phyloP scores from a whole-genome alignment of 2,329 filamentous ascomycete species.

The Exophiala xenobiotica region DNA sequence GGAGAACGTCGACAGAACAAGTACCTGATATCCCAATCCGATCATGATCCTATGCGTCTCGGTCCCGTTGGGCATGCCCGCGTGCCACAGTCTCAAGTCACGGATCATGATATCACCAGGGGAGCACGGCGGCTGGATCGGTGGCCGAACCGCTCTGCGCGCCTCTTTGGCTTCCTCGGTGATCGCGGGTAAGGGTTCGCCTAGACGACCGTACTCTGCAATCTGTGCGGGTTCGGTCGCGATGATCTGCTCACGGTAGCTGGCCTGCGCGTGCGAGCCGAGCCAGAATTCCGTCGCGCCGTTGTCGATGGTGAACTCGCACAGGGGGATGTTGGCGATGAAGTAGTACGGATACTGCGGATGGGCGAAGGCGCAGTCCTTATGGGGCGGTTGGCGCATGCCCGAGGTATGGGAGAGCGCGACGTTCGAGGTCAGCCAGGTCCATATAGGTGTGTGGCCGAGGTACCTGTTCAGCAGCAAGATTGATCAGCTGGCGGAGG shows the following conservation, averaged over 20 bases:
- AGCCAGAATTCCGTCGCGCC: slow-evolving; percentile 46
- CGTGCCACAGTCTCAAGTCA: slow-evolving; percentile 36
- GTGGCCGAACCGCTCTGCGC: slow-evolving; percentile 31
- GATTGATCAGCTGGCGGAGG: too few species aligned
- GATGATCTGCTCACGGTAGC: slow-evolving; percentile 35
- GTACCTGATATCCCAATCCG: slow-evolving; percentile 9
- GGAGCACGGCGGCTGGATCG: slow-evolving; percentile 30
- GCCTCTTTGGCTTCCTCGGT: slow-evolving; percentile 24
- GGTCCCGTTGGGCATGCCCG: slow-evolving; percentile 37
- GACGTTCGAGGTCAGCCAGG: slow-evolving; percentile 44
- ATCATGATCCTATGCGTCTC: slow-evolving; percentile 34
- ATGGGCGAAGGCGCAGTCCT: slow-evolving; percentile 40
- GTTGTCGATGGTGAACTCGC: slow-evolving; percentile 37
- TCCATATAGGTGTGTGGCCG: slow-evolving; percentile 42
- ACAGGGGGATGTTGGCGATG: slow-evolving; percentile 43
- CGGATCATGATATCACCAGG: slow-evolving; percentile 35
- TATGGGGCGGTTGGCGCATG: slow-evolving; percentile 41
- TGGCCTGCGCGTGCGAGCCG: slow-evolving; percentile 39
- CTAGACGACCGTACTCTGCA: slow-evolving; percentile 12
- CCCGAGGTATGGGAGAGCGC: slow-evolving; percentile 39
- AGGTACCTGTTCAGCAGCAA: slow-evolving; percentile 44
- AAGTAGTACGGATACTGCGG: slow-evolving; percentile 41
- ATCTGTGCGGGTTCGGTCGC: slow-evolving; percentile 23
- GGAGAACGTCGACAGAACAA: too few species aligned
- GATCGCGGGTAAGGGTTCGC: slow-evolving; percentile 24